phyloP scores from a whole-genome alignment of 495 filamentous ascomycete species.

The Penicillium silybi region DNA sequence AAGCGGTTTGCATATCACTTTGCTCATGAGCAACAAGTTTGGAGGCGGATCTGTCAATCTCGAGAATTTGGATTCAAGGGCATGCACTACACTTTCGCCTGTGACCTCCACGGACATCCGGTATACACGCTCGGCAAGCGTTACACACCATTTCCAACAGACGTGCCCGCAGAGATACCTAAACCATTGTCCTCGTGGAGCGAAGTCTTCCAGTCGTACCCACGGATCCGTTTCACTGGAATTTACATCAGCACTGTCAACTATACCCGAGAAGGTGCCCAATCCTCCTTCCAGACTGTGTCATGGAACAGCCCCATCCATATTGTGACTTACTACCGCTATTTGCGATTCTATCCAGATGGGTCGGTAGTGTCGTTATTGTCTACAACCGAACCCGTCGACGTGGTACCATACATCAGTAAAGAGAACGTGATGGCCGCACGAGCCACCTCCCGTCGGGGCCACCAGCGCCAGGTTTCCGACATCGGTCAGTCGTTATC shows the following conservation, averaged over 20 bases:
- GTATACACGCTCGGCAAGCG: constrained; percentile 36
- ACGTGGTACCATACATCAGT: constrained; percentile 74
- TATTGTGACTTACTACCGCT: constrained; percentile 97
- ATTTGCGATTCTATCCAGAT: constrained; percentile 90
- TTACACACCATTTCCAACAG: constrained; percentile 41
- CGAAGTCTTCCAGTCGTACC: constrained; percentile 73
- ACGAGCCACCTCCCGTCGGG: constrained; percentile 22
- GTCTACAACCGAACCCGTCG: constrained; percentile 73
- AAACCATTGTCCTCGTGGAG: constrained; percentile 40
- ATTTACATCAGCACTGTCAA: constrained; percentile 96
- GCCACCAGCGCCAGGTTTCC: constrained; percentile 31
- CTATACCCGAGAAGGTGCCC: constrained; percentile 78
- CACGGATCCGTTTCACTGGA: constrained; percentile 88
- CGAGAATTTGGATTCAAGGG: constrained; percentile 69
- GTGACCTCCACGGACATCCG: constrained; percentile 58
- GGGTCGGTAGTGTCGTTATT: constrained; percentile 75
- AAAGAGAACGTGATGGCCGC: constrained; percentile 45
- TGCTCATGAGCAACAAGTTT: constrained; percentile 80
- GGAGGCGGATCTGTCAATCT: constrained; percentile 71
- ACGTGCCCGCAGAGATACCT: constrained; percentile 31
- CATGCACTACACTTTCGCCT: constrained; percentile 80
- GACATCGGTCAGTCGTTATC: constrained; percentile 37
- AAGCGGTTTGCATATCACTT: constrained; percentile 84
- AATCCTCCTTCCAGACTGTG: constrained; percentile 49
- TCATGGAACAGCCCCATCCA: constrained; percentile 82